Evolutionary conservation across 2,329 filamentous ascomycete species (phyloP), one percentile per base, ranked within the genome.

Genomic region (Pyrenophora seminiperda): DNA sequence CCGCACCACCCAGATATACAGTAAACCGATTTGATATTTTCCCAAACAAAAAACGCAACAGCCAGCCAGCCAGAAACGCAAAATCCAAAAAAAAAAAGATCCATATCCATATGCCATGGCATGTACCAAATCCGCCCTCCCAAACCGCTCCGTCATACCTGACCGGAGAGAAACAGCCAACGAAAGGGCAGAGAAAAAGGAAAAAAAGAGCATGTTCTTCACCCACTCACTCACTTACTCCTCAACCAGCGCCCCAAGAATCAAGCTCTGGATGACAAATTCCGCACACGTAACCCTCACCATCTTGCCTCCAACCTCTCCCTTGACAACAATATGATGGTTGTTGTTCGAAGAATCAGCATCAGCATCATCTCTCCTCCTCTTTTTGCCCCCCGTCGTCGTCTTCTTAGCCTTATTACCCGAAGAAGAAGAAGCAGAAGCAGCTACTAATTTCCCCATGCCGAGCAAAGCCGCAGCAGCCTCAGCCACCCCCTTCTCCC

Each of bases 201-300:
- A 14, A 40, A 30, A 29, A 5, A 20, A 32, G 34, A n/a, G n/a
- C n/a, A n/a, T n/a, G n/a, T n/a, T n/a, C n/a, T n/a, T n/a, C n/a
- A n/a, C n/a, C n/a, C n/a, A n/a, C n/a, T 11, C 4, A 27, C 24
- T 1, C 13, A 9, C 24, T 47, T n/a, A 68, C 41, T 84, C 82
- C 54, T 90, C 87, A 43, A 91, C 83, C 60, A 97, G 75, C 53
- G 85, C 83, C 1, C 92, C 93, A 41, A 96, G 72, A 56, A 99
- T 97, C 51, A 97, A 77, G 71, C 91, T 97, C 78, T 99, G 93
- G 47, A 96, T 86, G 17, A 97, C 85, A 67, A 93, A 85, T 73
- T 97, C 93, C 70, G 95, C 88, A 47, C 86, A 88, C 43, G 96
- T 82, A 36, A 94, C 81, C 55, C 81, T 82, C 30, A 91, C 78